Percentiles rank a stretch among this genome's conserved stretches.
Evolutionary conservation across 352 stramenopile genomes (phyloP).

Genomic region (Pythium aristosporum): DNA sequence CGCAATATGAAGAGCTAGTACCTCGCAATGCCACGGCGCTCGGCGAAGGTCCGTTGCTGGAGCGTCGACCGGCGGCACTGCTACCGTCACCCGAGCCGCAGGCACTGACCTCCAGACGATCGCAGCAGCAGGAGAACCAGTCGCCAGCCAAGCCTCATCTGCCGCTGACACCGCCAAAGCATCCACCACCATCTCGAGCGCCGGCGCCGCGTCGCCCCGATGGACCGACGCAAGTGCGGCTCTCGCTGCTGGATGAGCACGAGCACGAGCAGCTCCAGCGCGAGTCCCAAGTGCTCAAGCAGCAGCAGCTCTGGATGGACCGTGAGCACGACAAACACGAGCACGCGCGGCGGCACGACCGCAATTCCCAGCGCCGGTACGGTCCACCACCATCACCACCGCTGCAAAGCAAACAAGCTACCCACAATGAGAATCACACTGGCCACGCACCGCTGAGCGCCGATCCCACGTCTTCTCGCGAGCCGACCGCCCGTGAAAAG

Average conservation of each 20-base stretch:
- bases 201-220: constrained; percentile 8
- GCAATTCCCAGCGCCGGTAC: not conserved
- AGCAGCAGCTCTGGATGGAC: constrained; percentile 4
- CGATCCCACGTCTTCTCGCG: not conserved
- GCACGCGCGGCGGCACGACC: not conserved
- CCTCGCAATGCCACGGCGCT: constrained; percentile 2
- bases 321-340: constrained; percentile 5
- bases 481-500: constrained; percentile 1
- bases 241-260: constrained; percentile 16
- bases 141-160: not conserved
- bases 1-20: constrained; percentile 13
- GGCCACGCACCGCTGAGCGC: not conserved
- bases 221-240: constrained; percentile 6
- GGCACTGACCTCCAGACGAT: constrained; percentile 17
- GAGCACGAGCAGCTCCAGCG: constrained; percentile 9
- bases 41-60: constrained; percentile 11
- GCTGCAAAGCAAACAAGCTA: not conserved
- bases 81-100: constrained; percentile 18
- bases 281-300: constrained; percentile 7
- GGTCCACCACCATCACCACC: not conserved
- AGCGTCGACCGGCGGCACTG: constrained; percentile 14
- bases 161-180: not conserved
- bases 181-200: not conserved
- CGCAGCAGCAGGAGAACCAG: not conserved
- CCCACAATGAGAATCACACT: not conserved